phyloP scores from a whole-genome alignment of 169 alveolate genomes.

The Cystoisospora suis region DNA sequence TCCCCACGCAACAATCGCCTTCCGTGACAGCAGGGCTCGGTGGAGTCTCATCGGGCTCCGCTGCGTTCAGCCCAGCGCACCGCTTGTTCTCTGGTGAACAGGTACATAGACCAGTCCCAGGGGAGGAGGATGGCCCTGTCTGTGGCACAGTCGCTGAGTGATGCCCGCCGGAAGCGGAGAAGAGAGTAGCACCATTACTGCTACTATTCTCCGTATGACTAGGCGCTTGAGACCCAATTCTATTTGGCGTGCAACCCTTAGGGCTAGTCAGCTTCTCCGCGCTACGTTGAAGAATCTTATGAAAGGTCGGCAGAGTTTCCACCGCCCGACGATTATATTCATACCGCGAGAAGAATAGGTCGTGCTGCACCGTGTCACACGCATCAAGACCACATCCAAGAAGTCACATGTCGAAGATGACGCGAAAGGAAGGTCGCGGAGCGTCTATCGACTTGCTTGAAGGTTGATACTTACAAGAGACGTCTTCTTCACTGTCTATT shows the following conservation, averaged over 20 bases:
- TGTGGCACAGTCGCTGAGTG: background rate
- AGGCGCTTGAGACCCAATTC: background rate
- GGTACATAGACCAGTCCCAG: background rate
- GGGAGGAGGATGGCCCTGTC: background rate
- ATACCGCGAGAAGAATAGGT: slow-evolving; percentile 13
- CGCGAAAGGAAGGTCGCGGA: too few relatives aligned
- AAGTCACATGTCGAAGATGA: too few relatives aligned
- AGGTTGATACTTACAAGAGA: too few relatives aligned
- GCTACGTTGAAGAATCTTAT: background rate
- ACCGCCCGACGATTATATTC: background rate
- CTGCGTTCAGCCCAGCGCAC: too few relatives aligned
- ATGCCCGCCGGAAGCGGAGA: background rate
- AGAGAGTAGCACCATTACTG: background rate
- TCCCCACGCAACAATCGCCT: too few relatives aligned
- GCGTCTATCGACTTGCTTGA: too few relatives aligned
- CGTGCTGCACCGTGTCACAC: too few relatives aligned
- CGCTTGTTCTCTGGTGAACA: background rate
- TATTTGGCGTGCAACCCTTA: background rate
- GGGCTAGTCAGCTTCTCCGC: background rate
- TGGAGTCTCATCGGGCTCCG: too few relatives aligned
- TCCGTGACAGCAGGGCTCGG: too few relatives aligned
- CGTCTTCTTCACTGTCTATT: too few relatives aligned
- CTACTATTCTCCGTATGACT: background rate
- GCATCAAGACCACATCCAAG: background rate
- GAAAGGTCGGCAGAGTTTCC: slow-evolving; percentile 22